Evolutionary conservation across 306 rosid species (phyloP).

Genomic region (Elaeagnus macrophylla): DNA sequence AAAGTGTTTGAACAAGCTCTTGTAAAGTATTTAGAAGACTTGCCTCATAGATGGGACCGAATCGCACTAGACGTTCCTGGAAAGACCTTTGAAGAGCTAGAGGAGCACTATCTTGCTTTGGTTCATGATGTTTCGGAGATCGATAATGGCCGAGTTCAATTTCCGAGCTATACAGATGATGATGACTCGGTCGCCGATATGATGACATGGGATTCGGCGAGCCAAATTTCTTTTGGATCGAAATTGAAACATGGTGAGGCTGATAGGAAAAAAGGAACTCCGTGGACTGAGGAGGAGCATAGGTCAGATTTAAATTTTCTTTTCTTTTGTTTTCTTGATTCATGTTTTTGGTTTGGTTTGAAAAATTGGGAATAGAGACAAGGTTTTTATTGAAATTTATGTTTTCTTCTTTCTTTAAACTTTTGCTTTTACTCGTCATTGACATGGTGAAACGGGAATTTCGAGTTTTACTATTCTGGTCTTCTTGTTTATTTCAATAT

Average conservation of each 20-base stretch:
- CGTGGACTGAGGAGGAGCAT: constrained; percentile 89
- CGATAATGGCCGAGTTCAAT: constrained; percentile 64
- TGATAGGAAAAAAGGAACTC: constrained; percentile 84
- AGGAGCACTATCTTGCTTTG: constrained; percentile 51
- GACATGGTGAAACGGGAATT: too few species aligned
- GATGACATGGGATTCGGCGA: constrained; percentile 44
- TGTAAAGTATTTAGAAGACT: constrained; percentile 37
- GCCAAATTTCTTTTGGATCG: constrained; percentile 63
- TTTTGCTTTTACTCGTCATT: too few species aligned
- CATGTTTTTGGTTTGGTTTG: too few species aligned
- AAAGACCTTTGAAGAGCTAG: constrained; percentile 37
- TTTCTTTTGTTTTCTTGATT: neutral
- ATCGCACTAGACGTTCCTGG: constrained; percentile 61
- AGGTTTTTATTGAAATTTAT: neutral
- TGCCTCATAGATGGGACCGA: constrained; percentile 62
- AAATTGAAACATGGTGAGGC: constrained; percentile 30
- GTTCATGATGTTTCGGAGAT: constrained; percentile 62
- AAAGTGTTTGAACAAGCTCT: constrained; percentile 76
- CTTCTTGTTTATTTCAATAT: too few species aligned
- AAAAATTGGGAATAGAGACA: too few species aligned
- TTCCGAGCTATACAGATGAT: constrained; percentile 39
- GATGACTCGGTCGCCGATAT: constrained; percentile 32
- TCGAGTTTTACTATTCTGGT: too few species aligned
- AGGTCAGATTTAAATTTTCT: constrained; percentile 30
- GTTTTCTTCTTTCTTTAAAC: neutral